Evolutionary conservation across 2,329 filamentous ascomycete species (phyloP), one percentile per base, ranked within the genome.

Genomic region (Trichoderma gracile): DNA sequence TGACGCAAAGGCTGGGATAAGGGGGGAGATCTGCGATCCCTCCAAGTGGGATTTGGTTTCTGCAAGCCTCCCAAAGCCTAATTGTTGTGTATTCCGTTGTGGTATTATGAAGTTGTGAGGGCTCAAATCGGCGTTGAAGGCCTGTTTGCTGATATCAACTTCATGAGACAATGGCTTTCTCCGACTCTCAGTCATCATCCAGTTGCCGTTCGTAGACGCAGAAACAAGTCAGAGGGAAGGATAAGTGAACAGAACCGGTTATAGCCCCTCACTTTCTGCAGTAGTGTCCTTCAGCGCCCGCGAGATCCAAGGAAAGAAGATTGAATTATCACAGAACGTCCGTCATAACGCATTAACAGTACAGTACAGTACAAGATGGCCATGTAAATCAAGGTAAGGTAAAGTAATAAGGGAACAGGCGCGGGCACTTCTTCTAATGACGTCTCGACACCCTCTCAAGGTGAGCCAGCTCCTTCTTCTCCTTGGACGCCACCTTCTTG

Each of bases 401-500:
- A 3, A 33, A 10, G 30, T 33, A 33, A 9, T 33, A 15, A 21
- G 33, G 15, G 21, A 42, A 27, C 33, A 9, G 33, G 12, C 40
- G 25, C 40, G 25, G 25, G n/a, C 40, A 14, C 21, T 10, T 23
- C 30, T n/a, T n/a, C 45, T 65, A 65, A 58, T 66, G 65, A 50
- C 65, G 65, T n/a, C 65, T 64, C 49, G 45, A 58, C n/a, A 14
- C 38, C 27, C 78, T 73, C 67, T 77, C 70, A 69, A 80, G 64
- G 21, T 69, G 73, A 62, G 73, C 77, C 83, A 93, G 80, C 67
- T 87, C 84, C 79, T 87, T 96, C 80, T 90, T 90, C 83, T 98
- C 95, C 81, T 90, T 94, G 10, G 86, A 82, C 0, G 91, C 87
- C 60, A 92, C 81, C 88, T 97, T 97, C 88, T 97, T 97, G 77